These are phyloP conservation scores for Haplosporangium gracile DNA, from an alignment of 192 early-diverging fungal species.

Conservation along the genomic window DNA sequence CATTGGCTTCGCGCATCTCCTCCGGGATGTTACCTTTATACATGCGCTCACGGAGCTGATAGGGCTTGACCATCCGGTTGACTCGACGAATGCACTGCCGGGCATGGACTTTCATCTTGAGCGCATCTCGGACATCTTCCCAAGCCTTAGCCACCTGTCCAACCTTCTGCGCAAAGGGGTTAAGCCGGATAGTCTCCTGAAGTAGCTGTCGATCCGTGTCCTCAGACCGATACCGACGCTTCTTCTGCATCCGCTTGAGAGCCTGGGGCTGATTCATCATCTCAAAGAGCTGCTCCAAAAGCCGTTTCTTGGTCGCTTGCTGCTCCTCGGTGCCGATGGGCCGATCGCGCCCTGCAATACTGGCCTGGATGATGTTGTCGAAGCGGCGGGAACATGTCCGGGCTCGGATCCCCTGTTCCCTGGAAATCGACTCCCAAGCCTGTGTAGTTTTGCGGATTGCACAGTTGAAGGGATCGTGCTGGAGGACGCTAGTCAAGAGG, in stretches of 20 bases:
- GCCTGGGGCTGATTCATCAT: constrained; percentile 58
- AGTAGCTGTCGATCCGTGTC: constrained; percentile 46
- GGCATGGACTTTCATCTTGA: constrained; percentile 54
- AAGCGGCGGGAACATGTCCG: constrained; percentile 53
- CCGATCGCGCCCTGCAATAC: constrained; percentile 46
- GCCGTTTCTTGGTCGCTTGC: constrained; percentile 37
- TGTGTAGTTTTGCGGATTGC: constrained; percentile 51
- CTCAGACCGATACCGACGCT: constrained; percentile 50
- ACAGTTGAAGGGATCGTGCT: constrained; percentile 54
- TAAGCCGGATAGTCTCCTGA: constrained; percentile 40
- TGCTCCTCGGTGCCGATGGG: constrained; percentile 48
- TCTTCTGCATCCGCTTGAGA: constrained; percentile 51
- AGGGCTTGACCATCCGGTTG: constrained; percentile 54
- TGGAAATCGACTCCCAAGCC: constrained; percentile 47
- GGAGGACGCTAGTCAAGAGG: constrained; percentile 39
- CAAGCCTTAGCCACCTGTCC: constrained; percentile 55
- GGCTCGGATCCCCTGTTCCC: constrained; percentile 45
- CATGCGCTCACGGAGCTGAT: constrained; percentile 50
- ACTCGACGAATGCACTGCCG: constrained; percentile 51
- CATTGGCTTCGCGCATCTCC: constrained; percentile 48
- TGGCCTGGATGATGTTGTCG: constrained; percentile 54
- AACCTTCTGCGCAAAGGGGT: constrained; percentile 51
- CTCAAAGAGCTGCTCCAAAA: constrained; percentile 47
- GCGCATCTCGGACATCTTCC: constrained; percentile 53
- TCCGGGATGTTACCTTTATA: constrained; percentile 48